Evolutionary conservation across 78 protist species (phyloP), one percentile per base, ranked within the genome.

Genomic region (Isochrysis galbana): DNA sequence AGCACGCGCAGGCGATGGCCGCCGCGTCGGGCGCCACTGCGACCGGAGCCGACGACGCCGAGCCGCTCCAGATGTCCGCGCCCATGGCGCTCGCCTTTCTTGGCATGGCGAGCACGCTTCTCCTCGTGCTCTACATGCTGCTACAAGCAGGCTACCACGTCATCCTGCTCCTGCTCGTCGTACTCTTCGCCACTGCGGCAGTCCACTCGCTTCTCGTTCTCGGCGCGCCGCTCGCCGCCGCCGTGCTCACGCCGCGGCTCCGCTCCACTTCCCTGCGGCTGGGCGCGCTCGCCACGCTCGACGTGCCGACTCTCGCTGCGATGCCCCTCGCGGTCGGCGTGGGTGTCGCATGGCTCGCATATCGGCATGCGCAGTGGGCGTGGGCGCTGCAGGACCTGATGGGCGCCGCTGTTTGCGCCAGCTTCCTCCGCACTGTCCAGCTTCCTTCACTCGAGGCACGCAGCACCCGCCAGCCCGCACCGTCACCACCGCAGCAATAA

Each of bases 341-440:
- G 14, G 39, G 19, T 19, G 42, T 32, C 34, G 5, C n/a, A 19
- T 72, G 5, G 34, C 36, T 25, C 21, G 23, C 25, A 29, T 36
- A 19, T 26, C n/a, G 86, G 36, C 17, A 23, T 19, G 86, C 46
- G 48, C 26, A 44, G 46, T 77, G 45, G 42, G 47, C 47, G 86
- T 77, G 86, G 86, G 47, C 47, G 46, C 47, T 77, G 86, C 86
- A 77, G 86, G 86, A 77, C 47, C 19, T 21, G 29, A 23, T 77
- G 21, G 26, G 39, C 17, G 23, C 19, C 47, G 23, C 86, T 2
- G 45, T 77, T 29, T 77, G 86, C 86, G 34, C 34, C n/a, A 0
- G 22, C 23, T 77, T 77, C 32, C 17, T 77, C 32, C 46, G n/a
- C 22, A 77, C 86, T 2, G 34, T 86, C 44, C 90, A 46, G 26